Evolutionary conservation across 148 eudicot genomes (phyloP).

Genomic region (Camellia granthamiana): DNA sequence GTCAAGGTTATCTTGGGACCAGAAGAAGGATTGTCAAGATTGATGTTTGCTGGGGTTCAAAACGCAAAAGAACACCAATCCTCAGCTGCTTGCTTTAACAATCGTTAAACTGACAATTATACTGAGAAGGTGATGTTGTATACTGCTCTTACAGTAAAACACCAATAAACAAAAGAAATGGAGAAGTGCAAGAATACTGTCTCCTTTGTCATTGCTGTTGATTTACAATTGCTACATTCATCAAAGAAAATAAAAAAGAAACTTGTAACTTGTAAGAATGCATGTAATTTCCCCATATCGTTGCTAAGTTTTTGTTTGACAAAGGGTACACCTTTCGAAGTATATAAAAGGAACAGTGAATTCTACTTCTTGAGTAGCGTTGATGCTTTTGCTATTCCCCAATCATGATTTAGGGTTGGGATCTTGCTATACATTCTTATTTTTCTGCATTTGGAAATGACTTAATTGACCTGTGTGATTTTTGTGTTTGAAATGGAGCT

Average conservation of each 20-base stretch:
- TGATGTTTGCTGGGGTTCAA: slow-evolving; percentile 61
- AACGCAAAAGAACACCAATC: slow-evolving; percentile 52
- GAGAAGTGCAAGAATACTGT: not conserved
- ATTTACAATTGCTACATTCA: not conserved
- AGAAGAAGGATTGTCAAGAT: slow-evolving; percentile 45
- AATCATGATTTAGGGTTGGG: too few relatives aligned
- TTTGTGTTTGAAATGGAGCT: too few relatives aligned
- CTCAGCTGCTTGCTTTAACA: slow-evolving; percentile 16
- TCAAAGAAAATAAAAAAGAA: not conserved
- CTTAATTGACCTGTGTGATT: too few relatives aligned
- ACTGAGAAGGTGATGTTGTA: not conserved
- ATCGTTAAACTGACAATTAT: not conserved
- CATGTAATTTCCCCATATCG: not conserved
- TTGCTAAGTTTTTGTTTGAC: not conserved
- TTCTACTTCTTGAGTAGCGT: too few relatives aligned
- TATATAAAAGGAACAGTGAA: not conserved
- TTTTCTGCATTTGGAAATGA: too few relatives aligned
- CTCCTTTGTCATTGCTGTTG: slow-evolving; percentile 1
- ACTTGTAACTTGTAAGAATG: not conserved
- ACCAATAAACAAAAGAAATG: not conserved
- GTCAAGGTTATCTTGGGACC: slow-evolving; percentile 82
- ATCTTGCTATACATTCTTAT: too few relatives aligned
- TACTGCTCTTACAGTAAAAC: not conserved
- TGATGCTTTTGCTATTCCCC: too few relatives aligned
- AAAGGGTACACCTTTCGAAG: not conserved